A percentile compares a stretch with the other conserved stretches of the same genome.
Evolutionary conservation across 2,329 filamentous ascomycete genomes (phyloP).

Genomic region (Corinectria fuckeliana): DNA sequence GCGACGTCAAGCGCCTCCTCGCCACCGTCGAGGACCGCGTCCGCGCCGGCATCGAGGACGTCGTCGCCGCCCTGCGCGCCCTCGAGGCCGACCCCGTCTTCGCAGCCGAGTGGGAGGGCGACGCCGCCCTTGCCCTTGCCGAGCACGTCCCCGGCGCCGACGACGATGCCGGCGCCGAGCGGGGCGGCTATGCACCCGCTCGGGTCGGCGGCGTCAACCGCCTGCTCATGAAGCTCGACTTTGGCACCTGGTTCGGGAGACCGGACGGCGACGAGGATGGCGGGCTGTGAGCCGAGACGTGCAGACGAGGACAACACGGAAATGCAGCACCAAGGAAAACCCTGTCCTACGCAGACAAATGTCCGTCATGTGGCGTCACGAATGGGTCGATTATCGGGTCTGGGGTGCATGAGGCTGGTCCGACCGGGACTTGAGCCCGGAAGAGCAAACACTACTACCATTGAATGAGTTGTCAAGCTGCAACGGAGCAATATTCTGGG

Average conservation of each 20-base stretch:
- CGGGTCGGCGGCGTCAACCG: slow-evolving; percentile 82
- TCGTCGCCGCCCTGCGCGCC: slow-evolving; percentile 62
- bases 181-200: slow-evolving; percentile 66
- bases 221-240: slow-evolving; percentile 89
- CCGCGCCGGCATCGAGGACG: slow-evolving; percentile 69
- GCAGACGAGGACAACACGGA: slow-evolving; percentile 5
- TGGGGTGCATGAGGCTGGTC: slow-evolving; percentile 27
- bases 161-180: slow-evolving; percentile 46
- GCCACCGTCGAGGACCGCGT: slow-evolving; percentile 68
- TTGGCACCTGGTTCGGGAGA: slow-evolving; percentile 62
- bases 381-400: slow-evolving; percentile 36
- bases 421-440: slow-evolving; percentile 22
- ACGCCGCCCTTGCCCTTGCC: slow-evolving; percentile 25
- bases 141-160: slow-evolving; percentile 39
- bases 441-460: slow-evolving; percentile 24
- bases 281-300: slow-evolving; percentile 5
- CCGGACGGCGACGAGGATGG: slow-evolving; percentile 32
- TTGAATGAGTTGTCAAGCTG: slow-evolving; percentile 21
- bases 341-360: background rate
- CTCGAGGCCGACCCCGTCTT: slow-evolving; percentile 55
- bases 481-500: slow-evolving; percentile 18
- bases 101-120: slow-evolving; percentile 52
- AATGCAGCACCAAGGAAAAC: slow-evolving; percentile 2
- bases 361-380: slow-evolving; percentile 35
- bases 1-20: slow-evolving; percentile 69